Base-by-base conservation (phyloP, 2,329 filamentous ascomycete genomes). In the Cytospora paraplurivora region DNA sequence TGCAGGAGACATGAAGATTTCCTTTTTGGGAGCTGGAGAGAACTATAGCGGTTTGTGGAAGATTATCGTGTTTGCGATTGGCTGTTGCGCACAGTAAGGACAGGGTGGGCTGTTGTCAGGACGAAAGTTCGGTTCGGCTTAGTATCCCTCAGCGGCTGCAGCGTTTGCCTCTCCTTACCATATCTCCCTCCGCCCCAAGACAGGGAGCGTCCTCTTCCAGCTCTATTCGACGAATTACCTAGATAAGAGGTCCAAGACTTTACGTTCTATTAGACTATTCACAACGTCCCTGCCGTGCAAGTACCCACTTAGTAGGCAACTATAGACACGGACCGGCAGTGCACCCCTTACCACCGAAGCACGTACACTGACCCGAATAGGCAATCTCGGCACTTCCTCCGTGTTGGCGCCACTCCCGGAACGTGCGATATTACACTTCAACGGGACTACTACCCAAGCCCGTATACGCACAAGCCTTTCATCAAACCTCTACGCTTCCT, bases 311-410 rank as follows among this genome's bases (percentile, higher is more conserved):
- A 27, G 27, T 27, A 27, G 27, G 27, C 4, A 27, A 27, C 2
- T 4, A n/a, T 27, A 27, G 27, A 27, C 17, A 37, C 17, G 27
- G 8, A 17, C 2, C 13, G 50, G 13, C 10, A 41, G 44, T 10
- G 10, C 12, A 21, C 11, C 38, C 54, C 15, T 10, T 56, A 15
- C 15, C 21, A 52, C 17, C 13, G 17, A 35, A 37, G 4, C 50
- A n/a, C 15, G n/a, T 56, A 44, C 47, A 51, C 35, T 62, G 54
- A 44, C 59, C 62, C 33, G 49, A 64, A 62, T 8, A 58, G 62
- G 62, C 57, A 64, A 64, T 64, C 54, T 64, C 62, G 62, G 62
- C 49, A 55, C 38, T 41, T n/a, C 50, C 62, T 64, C 62, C 62
- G 62, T n/a, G 54, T 34, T 62, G 21, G 54, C 15, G 38, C 54